Conservation (phyloP, 2,329 filamentous ascomycete genomes). For the Cryphonectria parasitica region DNA sequence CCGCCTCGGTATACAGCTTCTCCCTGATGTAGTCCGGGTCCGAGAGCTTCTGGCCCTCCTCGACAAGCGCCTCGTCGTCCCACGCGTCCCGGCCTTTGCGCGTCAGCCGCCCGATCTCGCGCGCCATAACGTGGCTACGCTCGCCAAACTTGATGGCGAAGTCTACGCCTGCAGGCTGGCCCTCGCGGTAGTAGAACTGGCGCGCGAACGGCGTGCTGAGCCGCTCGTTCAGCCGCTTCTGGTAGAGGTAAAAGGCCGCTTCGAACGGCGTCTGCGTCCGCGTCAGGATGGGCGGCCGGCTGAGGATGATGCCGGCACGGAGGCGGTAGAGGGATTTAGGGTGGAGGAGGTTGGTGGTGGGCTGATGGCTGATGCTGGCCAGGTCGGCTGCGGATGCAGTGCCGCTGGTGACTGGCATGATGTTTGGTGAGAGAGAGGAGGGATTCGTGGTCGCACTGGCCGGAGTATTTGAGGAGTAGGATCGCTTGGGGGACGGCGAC, state of each 20-base stretch:
- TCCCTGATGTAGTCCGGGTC: slow-evolving; percentile 68
- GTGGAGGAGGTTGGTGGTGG: slow-evolving; percentile 26
- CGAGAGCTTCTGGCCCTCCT: slow-evolving; percentile 72
- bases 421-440: slow-evolving; percentile 31
- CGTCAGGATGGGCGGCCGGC: slow-evolving; percentile 85
- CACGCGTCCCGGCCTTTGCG: slow-evolving; percentile 68
- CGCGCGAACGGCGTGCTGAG: slow-evolving; percentile 75
- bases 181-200: slow-evolving; percentile 93
- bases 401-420: slow-evolving; percentile 35
- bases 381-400: slow-evolving; percentile 32
- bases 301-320: slow-evolving; percentile 76
- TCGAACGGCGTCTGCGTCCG: slow-evolving; percentile 85
- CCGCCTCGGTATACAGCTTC: slow-evolving; percentile 74
- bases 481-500: slow-evolving; percentile 32
- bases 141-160: slow-evolving; percentile 86
- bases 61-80: slow-evolving; percentile 88
- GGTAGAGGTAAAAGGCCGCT: slow-evolving; percentile 93
- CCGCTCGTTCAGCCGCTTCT: slow-evolving; percentile 94
- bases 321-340: slow-evolving; percentile 49
- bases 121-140: slow-evolving; percentile 72
- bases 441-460: slow-evolving; percentile 35
- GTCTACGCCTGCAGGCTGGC: slow-evolving; percentile 81
- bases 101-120: slow-evolving; percentile 85
- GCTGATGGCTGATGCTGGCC: slow-evolving; percentile 34
- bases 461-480: slow-evolving; percentile 40